Percentiles rank a stretch among this genome's conserved stretches.
phyloP scores from a whole-genome alignment of 441 rosid genomes.

The Populus hybrid region DNA sequence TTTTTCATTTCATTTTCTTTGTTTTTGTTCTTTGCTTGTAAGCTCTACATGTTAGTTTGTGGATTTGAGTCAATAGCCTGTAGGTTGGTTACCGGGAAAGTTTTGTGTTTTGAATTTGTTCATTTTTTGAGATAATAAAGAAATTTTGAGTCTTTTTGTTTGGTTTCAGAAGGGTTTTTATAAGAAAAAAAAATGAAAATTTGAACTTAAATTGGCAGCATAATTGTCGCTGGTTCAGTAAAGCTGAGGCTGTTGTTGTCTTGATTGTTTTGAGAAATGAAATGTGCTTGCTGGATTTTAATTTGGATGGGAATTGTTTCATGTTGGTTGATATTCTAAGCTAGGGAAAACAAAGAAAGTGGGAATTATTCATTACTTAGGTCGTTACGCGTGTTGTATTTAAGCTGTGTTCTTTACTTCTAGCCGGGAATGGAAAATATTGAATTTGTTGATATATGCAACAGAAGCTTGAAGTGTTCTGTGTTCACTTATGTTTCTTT shows the following conservation, averaged over 20 bases:
- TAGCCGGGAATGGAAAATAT: not conserved
- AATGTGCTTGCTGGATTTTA: conserved; percentile 2
- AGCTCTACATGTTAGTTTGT: conserved; percentile 17
- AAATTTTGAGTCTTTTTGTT: not conserved
- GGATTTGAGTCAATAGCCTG: not conserved
- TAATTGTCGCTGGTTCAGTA: not conserved
- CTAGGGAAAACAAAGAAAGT: not conserved
- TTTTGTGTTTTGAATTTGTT: conserved; percentile 4
- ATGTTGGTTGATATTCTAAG: not conserved
- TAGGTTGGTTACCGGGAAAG: not conserved
- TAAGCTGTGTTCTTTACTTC: not conserved
- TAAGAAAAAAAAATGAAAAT: not conserved
- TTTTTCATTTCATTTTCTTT: not conserved
- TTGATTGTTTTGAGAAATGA: not conserved
- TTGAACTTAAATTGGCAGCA: not conserved
- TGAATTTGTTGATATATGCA: not conserved
- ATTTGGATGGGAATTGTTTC: not conserved
- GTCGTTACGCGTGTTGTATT: not conserved
- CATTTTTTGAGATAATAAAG: conserved; percentile 8
- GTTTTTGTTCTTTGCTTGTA: not conserved
- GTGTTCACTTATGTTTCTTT: not conserved
- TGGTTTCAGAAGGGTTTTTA: not conserved
- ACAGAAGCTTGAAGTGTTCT: not conserved
- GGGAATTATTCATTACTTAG: not conserved
- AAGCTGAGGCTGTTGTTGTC: not conserved